Evolutionary conservation across 768 basidiomycete species (phyloP).

Genomic region (Xerocomus brunneocitrinus): DNA sequence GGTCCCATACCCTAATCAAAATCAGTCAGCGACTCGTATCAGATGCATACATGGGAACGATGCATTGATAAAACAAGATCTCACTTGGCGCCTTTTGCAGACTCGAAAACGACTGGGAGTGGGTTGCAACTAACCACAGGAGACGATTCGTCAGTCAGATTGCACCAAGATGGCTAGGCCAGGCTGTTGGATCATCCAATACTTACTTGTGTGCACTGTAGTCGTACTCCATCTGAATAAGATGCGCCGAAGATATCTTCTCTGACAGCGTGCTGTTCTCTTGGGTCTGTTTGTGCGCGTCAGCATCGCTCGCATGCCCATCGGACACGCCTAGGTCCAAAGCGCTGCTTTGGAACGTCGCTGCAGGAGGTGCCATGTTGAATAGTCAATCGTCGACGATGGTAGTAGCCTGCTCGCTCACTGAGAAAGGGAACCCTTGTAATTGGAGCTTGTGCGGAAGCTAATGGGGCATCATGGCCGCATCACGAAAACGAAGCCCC

Average conservation of each 20-base stretch:
- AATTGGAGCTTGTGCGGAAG: too few species aligned
- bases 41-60: not conserved
- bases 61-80: constrained; percentile 38
- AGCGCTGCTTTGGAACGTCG: constrained; percentile 4
- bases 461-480: not conserved
- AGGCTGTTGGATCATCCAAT: constrained; percentile 3
- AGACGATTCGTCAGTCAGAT: constrained; percentile 30
- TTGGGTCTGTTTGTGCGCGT: constrained; percentile 13
- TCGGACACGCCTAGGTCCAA: not conserved
- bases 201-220: constrained; percentile 88
- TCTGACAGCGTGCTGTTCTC: not conserved
- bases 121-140: constrained; percentile 82
- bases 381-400: not conserved
- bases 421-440: too few species aligned
- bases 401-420: too few species aligned
- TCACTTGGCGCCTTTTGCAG: constrained; percentile 85
- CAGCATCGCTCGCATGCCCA: constrained; percentile 4
- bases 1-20: constrained; percentile 73
- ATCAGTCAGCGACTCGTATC: not conserved
- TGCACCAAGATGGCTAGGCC: not conserved
- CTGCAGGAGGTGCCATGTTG: constrained; percentile 23
- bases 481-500: too few species aligned
- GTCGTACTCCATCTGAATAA: constrained; percentile 79
- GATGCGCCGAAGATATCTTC: constrained; percentile 54
- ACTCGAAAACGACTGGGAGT: constrained; percentile 89